Percentiles rank a stretch among this genome's conserved stretches.
These are phyloP conservation scores for Ampelocalamus luodianensis DNA, from an alignment of 176 grass and related monocot genomes.

Conservation along the genomic window DNA sequence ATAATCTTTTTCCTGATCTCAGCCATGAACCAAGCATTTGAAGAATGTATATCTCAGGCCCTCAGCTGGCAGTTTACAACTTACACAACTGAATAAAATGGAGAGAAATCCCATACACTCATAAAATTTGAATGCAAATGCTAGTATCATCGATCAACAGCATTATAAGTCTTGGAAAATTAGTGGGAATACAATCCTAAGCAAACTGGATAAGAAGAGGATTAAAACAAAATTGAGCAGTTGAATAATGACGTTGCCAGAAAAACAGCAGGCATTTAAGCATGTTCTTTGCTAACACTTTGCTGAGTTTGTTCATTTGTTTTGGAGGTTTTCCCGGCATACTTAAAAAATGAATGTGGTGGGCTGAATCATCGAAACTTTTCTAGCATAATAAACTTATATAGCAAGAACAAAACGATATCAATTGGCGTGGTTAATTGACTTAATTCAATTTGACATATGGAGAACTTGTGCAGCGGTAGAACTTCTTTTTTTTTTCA, in stretches of 20 bases:
- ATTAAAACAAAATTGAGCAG: constrained; percentile 3
- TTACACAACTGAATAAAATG: constrained; percentile 29
- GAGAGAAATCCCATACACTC: constrained; percentile 25
- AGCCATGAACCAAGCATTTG: not conserved
- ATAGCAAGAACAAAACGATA: not conserved
- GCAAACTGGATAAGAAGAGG: constrained; percentile 1
- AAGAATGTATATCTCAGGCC: constrained; percentile 26
- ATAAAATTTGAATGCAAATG: not conserved
- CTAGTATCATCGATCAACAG: not conserved
- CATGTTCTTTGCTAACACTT: not conserved
- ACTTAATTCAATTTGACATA: not conserved
- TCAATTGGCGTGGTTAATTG: not conserved
- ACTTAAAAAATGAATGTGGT: not conserved
- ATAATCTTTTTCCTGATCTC: constrained; percentile 8
- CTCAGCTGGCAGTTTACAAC: constrained; percentile 19
- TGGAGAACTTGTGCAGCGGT: constrained; percentile 1
- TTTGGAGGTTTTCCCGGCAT: not conserved
- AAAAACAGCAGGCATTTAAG: not conserved
- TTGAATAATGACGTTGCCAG: not conserved
- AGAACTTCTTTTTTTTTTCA: constrained; percentile 10
- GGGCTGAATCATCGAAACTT: not conserved
- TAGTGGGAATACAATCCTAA: not conserved
- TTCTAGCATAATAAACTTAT: constrained; percentile 6
- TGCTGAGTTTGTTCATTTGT: not conserved
- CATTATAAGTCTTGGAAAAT: constrained; percentile 1